Evolutionary conservation across 148 eudicot species (phyloP).

Genomic region (Polygonum maritimum): DNA sequence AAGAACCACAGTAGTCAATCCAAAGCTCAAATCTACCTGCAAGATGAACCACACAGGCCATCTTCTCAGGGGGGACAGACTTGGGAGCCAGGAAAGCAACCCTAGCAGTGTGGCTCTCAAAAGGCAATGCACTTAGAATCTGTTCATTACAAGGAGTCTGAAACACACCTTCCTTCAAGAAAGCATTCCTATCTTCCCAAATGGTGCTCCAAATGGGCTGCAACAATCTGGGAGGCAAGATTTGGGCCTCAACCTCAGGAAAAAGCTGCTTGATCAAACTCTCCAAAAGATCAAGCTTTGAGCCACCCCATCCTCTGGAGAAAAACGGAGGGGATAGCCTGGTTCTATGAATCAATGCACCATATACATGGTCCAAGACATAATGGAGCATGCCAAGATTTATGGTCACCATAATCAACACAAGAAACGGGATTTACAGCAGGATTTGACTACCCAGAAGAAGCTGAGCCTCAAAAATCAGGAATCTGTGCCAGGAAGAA

Average conservation of each 20-base stretch:
- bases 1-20: not conserved
- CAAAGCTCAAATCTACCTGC: slow-evolving; percentile 50
- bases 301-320: slow-evolving; percentile 91
- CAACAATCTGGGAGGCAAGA: slow-evolving; percentile 71
- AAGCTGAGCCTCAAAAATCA: not conserved
- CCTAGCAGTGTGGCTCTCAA: slow-evolving; percentile 82
- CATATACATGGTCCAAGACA: slow-evolving; percentile 92
- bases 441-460: not conserved
- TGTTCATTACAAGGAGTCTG: slow-evolving; percentile 86
- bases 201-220: slow-evolving; percentile 72
- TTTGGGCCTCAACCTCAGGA: slow-evolving; percentile 61
- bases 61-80: slow-evolving; percentile 43
- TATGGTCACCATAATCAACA: slow-evolving; percentile 50
- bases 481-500: not conserved
- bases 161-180: slow-evolving; percentile 76
- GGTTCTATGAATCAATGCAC: slow-evolving; percentile 91
- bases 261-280: slow-evolving; percentile 65
- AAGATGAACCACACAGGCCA: slow-evolving; percentile 98
- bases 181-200: slow-evolving; percentile 80
- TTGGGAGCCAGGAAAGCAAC: slow-evolving; percentile 87
- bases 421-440: not conserved
- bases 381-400: slow-evolving; percentile 85
- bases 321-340: slow-evolving; percentile 81
- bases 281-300: slow-evolving; percentile 79
- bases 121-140: slow-evolving; percentile 86